phyloP scores from a whole-genome alignment of 1,139 yeast species.

The Maudiozyma humilis region DNA sequence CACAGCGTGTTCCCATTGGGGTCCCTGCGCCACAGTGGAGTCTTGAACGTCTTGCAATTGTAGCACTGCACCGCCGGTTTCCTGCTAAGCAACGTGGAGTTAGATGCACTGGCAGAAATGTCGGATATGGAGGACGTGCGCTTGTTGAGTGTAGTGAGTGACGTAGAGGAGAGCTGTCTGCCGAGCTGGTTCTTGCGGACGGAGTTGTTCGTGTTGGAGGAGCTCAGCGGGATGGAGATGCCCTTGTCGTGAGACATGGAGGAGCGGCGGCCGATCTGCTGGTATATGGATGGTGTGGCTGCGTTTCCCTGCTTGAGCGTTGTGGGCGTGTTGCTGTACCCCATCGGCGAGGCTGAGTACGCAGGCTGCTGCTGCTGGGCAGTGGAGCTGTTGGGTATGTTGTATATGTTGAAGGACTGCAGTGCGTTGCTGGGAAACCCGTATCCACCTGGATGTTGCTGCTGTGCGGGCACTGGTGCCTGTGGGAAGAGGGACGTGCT shows the following conservation, averaged over 20 bases:
- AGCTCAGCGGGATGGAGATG: slow-evolving; percentile 11
- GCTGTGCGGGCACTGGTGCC: no score
- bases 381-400: slow-evolving; percentile 4
- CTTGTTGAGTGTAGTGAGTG: slow-evolving; percentile 22
- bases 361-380: neutral
- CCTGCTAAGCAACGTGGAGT: slow-evolving; percentile 7
- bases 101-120: slow-evolving; percentile 11
- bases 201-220: slow-evolving; percentile 21
- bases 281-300: slow-evolving; percentile 4
- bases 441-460: no score
- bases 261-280: slow-evolving; percentile 8
- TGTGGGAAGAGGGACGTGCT: neutral
- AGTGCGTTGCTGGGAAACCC: neutral
- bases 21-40: slow-evolving; percentile 94
- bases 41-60: slow-evolving; percentile 87
- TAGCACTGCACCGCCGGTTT: slow-evolving; percentile 46
- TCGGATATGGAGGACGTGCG: slow-evolving; percentile 20
- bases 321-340: no score
- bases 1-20: slow-evolving; percentile 90
- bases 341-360: slow-evolving; percentile 6
- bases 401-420: slow-evolving; percentile 5
- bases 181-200: slow-evolving; percentile 23
- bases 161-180: slow-evolving; percentile 26
- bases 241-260: slow-evolving; percentile 9
- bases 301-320: no score